Evolutionary conservation across 2,329 filamentous ascomycete species (phyloP).

Genomic region (Chaetomiaceae sp.): DNA sequence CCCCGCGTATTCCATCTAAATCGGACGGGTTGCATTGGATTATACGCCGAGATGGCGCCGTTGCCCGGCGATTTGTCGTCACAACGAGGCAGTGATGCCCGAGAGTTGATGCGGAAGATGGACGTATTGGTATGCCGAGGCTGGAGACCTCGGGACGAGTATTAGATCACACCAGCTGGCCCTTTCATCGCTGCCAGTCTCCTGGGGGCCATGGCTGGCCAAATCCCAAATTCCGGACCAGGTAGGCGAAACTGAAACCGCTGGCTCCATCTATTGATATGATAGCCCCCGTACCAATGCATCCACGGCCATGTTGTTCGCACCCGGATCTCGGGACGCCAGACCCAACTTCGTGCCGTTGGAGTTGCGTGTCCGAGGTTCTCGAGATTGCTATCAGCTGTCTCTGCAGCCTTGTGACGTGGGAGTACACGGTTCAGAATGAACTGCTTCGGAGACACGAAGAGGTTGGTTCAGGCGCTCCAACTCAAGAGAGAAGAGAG

Average conservation of each 20-base stretch:
- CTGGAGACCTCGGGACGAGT: too few relatives aligned
- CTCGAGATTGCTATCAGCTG: constrained; percentile 20
- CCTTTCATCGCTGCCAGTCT: neutral
- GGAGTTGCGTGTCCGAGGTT: constrained; percentile 12
- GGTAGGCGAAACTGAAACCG: too few relatives aligned
- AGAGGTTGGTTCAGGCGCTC: constrained; percentile 13
- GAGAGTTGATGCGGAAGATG: neutral
- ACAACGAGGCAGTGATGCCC: constrained; percentile 1
- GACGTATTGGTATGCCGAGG: too few relatives aligned
- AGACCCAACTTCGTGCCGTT: neutral
- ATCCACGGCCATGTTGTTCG: constrained; percentile 13
- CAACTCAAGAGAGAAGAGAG: neutral
- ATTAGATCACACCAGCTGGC: neutral
- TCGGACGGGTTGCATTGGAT: constrained; percentile 1
- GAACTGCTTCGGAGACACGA: constrained; percentile 5
- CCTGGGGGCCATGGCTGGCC: neutral
- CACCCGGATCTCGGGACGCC: neutral
- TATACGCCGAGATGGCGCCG: constrained; percentile 1
- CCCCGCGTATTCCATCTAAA: constrained; percentile 3
- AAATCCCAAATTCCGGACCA: neutral
- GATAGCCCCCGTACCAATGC: too few relatives aligned
- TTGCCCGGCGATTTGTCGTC: constrained; percentile 6
- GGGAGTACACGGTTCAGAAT: constrained; percentile 21
- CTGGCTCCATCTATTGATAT: too few relatives aligned
- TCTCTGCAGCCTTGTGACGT: constrained; percentile 24